These are phyloP conservation scores for Neonectria hederae DNA, from an alignment of 2,329 filamentous ascomycete genomes.

Conservation along the genomic window DNA sequence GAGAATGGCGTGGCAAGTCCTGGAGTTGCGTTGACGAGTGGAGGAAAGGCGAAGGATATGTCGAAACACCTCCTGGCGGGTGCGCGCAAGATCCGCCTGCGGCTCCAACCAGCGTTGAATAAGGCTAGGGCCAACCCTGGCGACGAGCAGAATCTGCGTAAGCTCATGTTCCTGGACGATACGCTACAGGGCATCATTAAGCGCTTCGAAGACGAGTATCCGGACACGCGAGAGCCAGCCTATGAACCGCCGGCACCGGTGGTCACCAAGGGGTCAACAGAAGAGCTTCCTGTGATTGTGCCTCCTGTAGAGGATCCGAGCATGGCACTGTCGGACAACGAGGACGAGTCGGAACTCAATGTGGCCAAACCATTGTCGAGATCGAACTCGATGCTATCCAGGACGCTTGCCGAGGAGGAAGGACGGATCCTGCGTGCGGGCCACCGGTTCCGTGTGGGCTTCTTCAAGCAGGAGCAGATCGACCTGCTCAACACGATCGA, in stretches of 20 bases:
- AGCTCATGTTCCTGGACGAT: constrained; percentile 85
- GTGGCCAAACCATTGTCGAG: constrained; percentile 56
- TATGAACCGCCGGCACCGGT: constrained; percentile 24
- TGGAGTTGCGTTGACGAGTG: constrained; percentile 50
- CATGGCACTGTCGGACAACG: constrained; percentile 55
- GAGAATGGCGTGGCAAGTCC: constrained; percentile 60
- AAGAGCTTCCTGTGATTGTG: constrained; percentile 36
- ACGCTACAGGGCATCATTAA: constrained; percentile 92
- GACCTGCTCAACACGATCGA: constrained; percentile 59
- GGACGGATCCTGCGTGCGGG: constrained; percentile 64
- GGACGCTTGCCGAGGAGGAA: constrained; percentile 65
- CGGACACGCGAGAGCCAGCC: constrained; percentile 73
- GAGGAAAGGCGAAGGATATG: constrained; percentile 84
- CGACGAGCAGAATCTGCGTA: constrained; percentile 82
- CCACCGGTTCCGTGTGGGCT: constrained; percentile 64
- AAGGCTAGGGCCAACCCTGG: constrained; percentile 74
- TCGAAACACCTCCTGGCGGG: constrained; percentile 88
- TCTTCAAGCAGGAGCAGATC: constrained; percentile 62
- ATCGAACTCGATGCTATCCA: constrained; percentile 63
- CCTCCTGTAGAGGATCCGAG: constrained; percentile 48
- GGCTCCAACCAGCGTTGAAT: constrained; percentile 84
- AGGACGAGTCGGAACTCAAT: constrained; percentile 59
- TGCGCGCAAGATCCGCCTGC: constrained; percentile 85
- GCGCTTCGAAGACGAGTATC: constrained; percentile 95
- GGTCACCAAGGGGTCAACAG: constrained; percentile 23